Evolutionary conservation across 306 rosid species (phyloP).

Genomic region (Crotalaria pallida): DNA sequence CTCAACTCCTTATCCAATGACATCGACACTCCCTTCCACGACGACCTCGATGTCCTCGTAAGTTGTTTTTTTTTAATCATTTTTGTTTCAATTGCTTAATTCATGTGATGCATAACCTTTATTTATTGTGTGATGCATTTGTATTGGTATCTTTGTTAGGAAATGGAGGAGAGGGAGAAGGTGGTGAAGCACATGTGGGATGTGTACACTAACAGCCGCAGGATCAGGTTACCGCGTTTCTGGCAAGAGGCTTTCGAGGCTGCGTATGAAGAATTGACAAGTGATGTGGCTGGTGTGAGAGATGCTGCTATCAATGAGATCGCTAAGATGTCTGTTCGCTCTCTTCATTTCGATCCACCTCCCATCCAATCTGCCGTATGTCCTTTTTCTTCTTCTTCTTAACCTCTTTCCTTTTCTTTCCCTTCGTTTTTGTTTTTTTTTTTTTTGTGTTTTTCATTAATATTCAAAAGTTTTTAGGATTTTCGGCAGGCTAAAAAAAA

Average conservation of each 20-base stretch:
- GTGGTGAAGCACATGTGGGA: slow-evolving; percentile 99
- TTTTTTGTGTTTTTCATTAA: too few relatives aligned
- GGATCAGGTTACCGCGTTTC: slow-evolving; percentile 86
- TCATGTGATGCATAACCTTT: background rate
- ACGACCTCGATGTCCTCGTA: slow-evolving; percentile 93
- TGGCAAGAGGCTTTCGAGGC: slow-evolving; percentile 98
- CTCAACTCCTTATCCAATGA: slow-evolving; percentile 66
- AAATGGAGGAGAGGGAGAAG: slow-evolving; percentile 99
- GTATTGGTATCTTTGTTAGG: slow-evolving; percentile 39
- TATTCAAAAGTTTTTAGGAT: too few relatives aligned
- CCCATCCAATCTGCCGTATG: slow-evolving; percentile 74
- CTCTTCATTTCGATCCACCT: slow-evolving; percentile 71
- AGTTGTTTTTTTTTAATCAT: slow-evolving; percentile 21
- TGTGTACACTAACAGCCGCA: slow-evolving; percentile 82
- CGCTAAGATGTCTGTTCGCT: slow-evolving; percentile 88
- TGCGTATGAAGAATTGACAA: slow-evolving; percentile 84
- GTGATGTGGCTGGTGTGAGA: slow-evolving; percentile 70
- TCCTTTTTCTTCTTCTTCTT: slow-evolving; percentile 2
- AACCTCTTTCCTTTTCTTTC: background rate
- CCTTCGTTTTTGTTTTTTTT: too few relatives aligned
- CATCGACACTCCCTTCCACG: slow-evolving; percentile 57
- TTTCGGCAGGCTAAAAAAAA: too few relatives aligned
- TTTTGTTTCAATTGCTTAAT: background rate
- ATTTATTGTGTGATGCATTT: background rate
- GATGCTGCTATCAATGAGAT: slow-evolving; percentile 81